phyloP scores from a whole-genome alignment of 164 flowering plant genomes.

The Aristolochia contorta region DNA sequence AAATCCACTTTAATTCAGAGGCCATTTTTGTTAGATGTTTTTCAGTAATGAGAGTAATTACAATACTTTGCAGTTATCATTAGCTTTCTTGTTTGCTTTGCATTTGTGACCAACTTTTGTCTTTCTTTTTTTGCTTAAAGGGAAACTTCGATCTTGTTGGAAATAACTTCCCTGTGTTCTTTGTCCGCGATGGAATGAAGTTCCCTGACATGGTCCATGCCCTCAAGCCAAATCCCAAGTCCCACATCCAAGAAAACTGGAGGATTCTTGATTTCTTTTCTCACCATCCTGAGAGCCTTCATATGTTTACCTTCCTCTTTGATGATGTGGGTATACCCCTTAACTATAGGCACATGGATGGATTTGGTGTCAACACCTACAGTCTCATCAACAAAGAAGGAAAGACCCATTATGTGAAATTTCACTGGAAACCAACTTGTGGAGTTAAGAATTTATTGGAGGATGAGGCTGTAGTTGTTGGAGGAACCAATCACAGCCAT shows the following conservation, averaged over 20 bases:
- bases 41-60: too few species aligned
- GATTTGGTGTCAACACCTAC: slow-evolving; percentile 86
- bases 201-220: slow-evolving; percentile 86
- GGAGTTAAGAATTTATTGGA: slow-evolving; percentile 81
- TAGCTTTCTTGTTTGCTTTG: background rate
- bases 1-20: too few species aligned
- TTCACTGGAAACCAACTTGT: slow-evolving; percentile 98
- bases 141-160: slow-evolving; percentile 80
- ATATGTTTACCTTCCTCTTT: slow-evolving; percentile 84
- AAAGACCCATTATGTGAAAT: slow-evolving; percentile 73
- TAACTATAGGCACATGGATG: slow-evolving; percentile 96
- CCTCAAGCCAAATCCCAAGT: slow-evolving; percentile 75
- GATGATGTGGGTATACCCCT: slow-evolving; percentile 94
- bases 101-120: background rate
- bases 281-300: slow-evolving; percentile 89
- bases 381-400: slow-evolving; percentile 78
- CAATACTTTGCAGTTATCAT: too few species aligned
- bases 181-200: slow-evolving; percentile 74
- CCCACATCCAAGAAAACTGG: slow-evolving; percentile 85
- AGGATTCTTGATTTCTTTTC: slow-evolving; percentile 76
- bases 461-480: slow-evolving; percentile 75
- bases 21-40: too few species aligned
- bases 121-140: slow-evolving; percentile 15
- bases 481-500: slow-evolving; percentile 96
- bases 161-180: slow-evolving; percentile 79